Evolutionary conservation across 768 basidiomycete species (phyloP).

Genomic region (Serendipita indica): DNA sequence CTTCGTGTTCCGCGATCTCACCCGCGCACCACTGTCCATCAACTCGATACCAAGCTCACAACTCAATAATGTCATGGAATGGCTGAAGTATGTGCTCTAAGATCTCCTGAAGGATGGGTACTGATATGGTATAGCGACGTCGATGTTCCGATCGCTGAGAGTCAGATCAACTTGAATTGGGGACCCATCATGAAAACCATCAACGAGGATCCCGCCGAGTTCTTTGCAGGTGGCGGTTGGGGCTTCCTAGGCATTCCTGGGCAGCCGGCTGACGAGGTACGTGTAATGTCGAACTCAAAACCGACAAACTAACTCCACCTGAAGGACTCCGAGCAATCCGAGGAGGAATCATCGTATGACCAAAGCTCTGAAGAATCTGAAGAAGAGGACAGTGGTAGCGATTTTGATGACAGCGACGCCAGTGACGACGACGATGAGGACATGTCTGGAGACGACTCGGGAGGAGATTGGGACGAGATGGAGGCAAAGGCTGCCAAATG

Average conservation of each 20-base stretch:
- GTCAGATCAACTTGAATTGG: conserved; percentile 97
- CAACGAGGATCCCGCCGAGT: conserved; percentile 88
- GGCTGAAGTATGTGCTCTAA: conserved; percentile 69
- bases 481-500: conserved; percentile 84
- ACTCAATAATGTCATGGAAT: conserved; percentile 96
- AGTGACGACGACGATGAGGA: conserved; percentile 46
- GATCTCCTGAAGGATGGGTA: conserved; percentile 1
- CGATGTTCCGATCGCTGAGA: conserved; percentile 89
- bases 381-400: conserved; percentile 42
- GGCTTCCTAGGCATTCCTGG: conserved; percentile 61
- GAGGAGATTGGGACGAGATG: conserved; percentile 93
- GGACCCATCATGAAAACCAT: conserved; percentile 97
- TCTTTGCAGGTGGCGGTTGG: conserved; percentile 97
- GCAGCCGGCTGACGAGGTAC: conserved; percentile 47
- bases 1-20: conserved; percentile 94
- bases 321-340: conserved; percentile 14
- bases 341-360: conserved; percentile 31
- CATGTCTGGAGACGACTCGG: conserved; percentile 50
- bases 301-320: neutral
- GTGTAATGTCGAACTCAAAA: conserved; percentile 16
- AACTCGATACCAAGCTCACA: conserved; percentile 85
- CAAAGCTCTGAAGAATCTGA: conserved; percentile 59
- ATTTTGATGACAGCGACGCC: conserved; percentile 36
- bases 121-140: conserved; percentile 53
- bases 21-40: conserved; percentile 81